Evolutionary conservation across 2,329 filamentous ascomycete species (phyloP), one percentile per base, ranked within the genome.

Genomic region (Ceratocystis harringtonii): DNA sequence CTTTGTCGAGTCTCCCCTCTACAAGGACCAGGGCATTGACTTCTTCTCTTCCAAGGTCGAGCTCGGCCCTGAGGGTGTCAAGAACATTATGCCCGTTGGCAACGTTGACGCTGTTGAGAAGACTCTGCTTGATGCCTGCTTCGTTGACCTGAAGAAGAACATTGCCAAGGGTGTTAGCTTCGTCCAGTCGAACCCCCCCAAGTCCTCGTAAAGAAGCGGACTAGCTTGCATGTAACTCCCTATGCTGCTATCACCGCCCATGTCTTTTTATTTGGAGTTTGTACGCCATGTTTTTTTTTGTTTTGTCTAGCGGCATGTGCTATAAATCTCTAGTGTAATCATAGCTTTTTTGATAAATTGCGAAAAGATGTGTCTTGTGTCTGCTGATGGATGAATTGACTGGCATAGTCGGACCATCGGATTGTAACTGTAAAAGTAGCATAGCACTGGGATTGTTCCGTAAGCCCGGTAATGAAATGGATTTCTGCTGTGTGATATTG

Each of bases 21-120:
- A 90, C 89, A 96, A 96, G 88, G 91, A 96, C 81, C 88, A 95
- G 82, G 94, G 92, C 74, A 84, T 95, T 73, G 89, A 95, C 68
- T 99, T 95, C 89, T 99, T 99, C 81, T 88, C 90, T 75, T 92
- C 88, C 80, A 87, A 85, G 78, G 89, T 99, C 75, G 90, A 96
- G 83, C 89, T 99, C 74, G 94, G 94, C 80, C 91, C 92, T 76
- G 88, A 92, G 77, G 94, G 94, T 81, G 92, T 95, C 70, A 86
- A 94, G 84, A 88, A 95, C 85, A 92, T 97, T 77, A 83, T 88
- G 76, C 86, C 88, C 72, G 80, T 99, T 72, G 94, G 94, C 78
- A 82, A 89, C 78, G 75, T 97, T 75, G 89, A 90, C 74, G 84
- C 85, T 72, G 80, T 85, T 77, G 94, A 99, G 87, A 80, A 95